phyloP scores from a whole-genome alignment of 1,284 basidiomycete species.

The Mixia osmundae region DNA sequence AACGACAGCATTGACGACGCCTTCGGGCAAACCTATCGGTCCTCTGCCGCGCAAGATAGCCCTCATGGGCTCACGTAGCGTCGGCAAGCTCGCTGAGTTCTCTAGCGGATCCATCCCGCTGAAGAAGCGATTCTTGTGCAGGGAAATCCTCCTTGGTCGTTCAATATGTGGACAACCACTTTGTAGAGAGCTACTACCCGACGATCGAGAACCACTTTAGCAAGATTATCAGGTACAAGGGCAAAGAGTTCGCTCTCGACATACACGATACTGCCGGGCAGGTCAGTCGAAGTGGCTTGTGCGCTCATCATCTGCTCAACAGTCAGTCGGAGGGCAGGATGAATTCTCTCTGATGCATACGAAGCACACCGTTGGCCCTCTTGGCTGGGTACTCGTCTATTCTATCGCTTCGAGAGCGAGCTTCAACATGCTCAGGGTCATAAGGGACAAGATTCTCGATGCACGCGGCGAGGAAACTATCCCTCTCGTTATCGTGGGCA shows the following conservation, averaged over 20 bases:
- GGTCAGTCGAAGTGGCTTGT: constrained; percentile 17
- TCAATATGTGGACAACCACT: constrained; percentile 38
- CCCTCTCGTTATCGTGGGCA: constrained; percentile 90
- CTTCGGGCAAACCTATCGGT: constrained; percentile 14
- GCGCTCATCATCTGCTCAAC: background rate
- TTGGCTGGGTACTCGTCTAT: constrained; percentile 63
- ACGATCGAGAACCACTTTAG: constrained; percentile 33
- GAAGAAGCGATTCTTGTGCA: constrained; percentile 18
- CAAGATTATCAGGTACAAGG: constrained; percentile 62
- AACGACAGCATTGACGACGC: constrained; percentile 10
- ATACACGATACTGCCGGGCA: constrained; percentile 96
- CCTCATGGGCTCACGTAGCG: constrained; percentile 51
- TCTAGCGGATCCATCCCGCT: too few species aligned
- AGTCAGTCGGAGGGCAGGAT: constrained; percentile 31
- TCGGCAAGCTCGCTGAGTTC: too few species aligned
- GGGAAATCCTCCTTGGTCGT: constrained; percentile 57
- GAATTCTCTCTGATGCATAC: constrained; percentile 43
- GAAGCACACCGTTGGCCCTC: constrained; percentile 19
- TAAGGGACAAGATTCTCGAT: constrained; percentile 93
- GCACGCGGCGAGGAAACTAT: constrained; percentile 73
- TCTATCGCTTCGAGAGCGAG: constrained; percentile 74
- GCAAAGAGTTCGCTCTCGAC: constrained; percentile 73
- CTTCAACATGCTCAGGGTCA: constrained; percentile 87
- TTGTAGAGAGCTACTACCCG: constrained; percentile 55
- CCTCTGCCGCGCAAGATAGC: constrained; percentile 45